These are phyloP conservation scores for Fusarium euwallaceae DNA, from an alignment of 2,329 filamentous ascomycete species.

Conservation along the genomic window DNA sequence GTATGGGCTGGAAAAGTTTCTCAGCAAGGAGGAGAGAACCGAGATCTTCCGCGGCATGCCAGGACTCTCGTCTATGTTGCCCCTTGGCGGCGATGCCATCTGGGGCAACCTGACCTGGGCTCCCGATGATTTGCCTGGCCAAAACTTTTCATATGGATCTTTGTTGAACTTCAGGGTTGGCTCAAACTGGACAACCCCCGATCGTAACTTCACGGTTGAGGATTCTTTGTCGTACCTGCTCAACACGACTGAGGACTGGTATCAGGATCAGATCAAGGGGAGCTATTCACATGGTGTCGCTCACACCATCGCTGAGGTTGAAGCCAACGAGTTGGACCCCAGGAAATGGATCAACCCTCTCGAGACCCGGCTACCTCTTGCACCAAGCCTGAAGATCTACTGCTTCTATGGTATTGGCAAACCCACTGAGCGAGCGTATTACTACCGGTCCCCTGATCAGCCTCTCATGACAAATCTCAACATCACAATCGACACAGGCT, in stretches of 20 bases:
- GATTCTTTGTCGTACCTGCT: constrained; percentile 84
- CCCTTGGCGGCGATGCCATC: constrained; percentile 92
- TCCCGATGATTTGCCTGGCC: constrained; percentile 84
- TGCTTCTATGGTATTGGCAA: constrained; percentile 98
- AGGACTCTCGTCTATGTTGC: constrained; percentile 95
- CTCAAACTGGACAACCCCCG: constrained; percentile 73
- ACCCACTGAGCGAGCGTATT: constrained; percentile 92
- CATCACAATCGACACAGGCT: constrained; percentile 77
- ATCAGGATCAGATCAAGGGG: constrained; percentile 75
- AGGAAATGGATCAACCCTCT: constrained; percentile 96
- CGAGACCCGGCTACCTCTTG: constrained; percentile 86
- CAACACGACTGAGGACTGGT: constrained; percentile 87
- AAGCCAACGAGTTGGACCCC: constrained; percentile 81
- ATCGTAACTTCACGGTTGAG: constrained; percentile 83
- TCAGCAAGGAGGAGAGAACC: constrained; percentile 89
- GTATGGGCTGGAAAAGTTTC: constrained; percentile 95
- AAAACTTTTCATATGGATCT: constrained; percentile 81
- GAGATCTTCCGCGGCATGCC: constrained; percentile 98
- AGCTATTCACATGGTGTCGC: constrained; percentile 93
- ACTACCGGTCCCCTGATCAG: constrained; percentile 79
- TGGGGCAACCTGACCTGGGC: constrained; percentile 93
- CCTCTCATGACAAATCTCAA: constrained; percentile 77
- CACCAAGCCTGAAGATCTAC: constrained; percentile 92
- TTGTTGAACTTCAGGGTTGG: constrained; percentile 85
- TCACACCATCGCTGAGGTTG: constrained; percentile 82